Conservation (phyloP, 805 yeast genomes). For the Candida coleopterorum region DNA sequence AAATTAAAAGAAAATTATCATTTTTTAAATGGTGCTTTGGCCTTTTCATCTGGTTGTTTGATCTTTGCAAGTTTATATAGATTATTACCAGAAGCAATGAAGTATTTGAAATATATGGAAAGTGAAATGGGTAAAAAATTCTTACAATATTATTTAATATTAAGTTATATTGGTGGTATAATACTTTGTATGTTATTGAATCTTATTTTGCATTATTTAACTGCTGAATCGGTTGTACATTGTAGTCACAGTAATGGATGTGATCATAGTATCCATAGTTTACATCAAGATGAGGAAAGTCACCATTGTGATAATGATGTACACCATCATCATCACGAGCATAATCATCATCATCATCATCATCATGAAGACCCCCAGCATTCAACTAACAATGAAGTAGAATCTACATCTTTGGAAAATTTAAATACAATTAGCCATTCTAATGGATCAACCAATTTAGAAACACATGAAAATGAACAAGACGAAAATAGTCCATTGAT, state of each 20-base stretch:
- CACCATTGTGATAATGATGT: conserved; percentile 18
- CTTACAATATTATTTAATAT: conserved; percentile 36
- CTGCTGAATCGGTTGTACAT: conserved; percentile 81
- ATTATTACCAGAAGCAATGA: conserved; percentile 64
- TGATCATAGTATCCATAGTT: conserved; percentile 1
- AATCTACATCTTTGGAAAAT: neutral
- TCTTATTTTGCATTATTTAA: conserved; percentile 60
- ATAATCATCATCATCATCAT: conserved; percentile 13
- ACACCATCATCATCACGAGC: no score
- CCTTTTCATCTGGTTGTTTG: conserved; percentile 80
- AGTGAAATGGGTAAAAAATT: conserved; percentile 8
- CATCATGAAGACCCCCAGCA: conserved; percentile 11
- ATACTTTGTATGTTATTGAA: conserved; percentile 57
- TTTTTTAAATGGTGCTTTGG: conserved; percentile 69
- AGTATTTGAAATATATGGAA: conserved; percentile 31
- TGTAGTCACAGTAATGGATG: conserved; percentile 59
- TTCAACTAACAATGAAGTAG: neutral
- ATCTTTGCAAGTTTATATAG: conserved; percentile 72
- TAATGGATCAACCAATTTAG: neutral
- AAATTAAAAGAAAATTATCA: conserved; percentile 53
- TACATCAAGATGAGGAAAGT: conserved; percentile 9
- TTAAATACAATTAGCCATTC: neutral
- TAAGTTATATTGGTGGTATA: conserved; percentile 56
- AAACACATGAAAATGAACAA: conserved; percentile 6
- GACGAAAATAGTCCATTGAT: conserved; percentile 19